Evolutionary conservation across 176 grass and related monocot species (phyloP).

Genomic region (Tillandsia fasciculata): DNA sequence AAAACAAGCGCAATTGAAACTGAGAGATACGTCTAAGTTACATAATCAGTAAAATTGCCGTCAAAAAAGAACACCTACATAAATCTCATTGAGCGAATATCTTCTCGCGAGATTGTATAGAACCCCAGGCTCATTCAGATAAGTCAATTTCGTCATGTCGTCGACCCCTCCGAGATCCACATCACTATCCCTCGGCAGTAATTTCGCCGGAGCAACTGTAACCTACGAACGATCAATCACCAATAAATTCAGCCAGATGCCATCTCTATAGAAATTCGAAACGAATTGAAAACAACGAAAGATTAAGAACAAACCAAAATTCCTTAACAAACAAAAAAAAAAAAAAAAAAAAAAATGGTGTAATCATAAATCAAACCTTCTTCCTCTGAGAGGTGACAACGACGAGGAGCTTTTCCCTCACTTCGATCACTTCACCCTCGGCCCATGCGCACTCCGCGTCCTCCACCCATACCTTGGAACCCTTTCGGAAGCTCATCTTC

Average conservation of each 20-base stretch:
- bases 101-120: constrained; percentile 90
- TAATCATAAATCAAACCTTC: constrained; percentile 48
- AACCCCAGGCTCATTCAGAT: constrained; percentile 94
- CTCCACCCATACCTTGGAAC: constrained; percentile 85
- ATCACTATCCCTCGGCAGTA: constrained; percentile 83
- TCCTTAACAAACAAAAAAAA: not conserved
- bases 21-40: not conserved
- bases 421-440: constrained; percentile 75
- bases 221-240: constrained; percentile 33
- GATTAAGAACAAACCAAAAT: not conserved
- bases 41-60: not conserved
- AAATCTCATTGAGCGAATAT: constrained; percentile 96
- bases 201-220: constrained; percentile 41
- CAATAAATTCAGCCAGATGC: not conserved
- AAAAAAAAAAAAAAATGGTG: constrained; percentile 5
- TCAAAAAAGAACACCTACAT: constrained; percentile 35
- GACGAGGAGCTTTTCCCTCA: constrained; percentile 34
- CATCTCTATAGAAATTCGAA: not conserved
- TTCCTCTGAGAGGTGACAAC: constrained; percentile 54
- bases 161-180: constrained; percentile 87
- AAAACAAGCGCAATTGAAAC: too few species aligned
- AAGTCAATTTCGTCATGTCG: constrained; percentile 97
- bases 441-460: constrained; percentile 83
- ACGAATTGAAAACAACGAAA: not conserved
- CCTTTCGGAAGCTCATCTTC: constrained; percentile 85